Percentiles rank a stretch among this genome's conserved stretches.
These are phyloP conservation scores for Maudiozyma barnettii DNA, from an alignment of 805 yeast genomes.

Conservation along the genomic window DNA sequence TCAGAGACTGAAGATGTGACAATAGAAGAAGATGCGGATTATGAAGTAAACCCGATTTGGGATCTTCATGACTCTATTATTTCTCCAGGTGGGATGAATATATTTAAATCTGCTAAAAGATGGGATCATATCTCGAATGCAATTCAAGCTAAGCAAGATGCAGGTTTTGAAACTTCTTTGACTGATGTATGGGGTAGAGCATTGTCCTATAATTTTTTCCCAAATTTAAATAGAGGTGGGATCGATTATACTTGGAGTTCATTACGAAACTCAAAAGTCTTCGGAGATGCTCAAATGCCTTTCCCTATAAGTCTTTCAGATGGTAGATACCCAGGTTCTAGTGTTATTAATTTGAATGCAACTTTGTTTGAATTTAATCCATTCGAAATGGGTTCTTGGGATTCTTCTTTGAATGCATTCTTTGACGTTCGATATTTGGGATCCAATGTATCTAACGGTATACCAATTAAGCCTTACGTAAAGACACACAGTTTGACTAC, in stretches of 20 bases:
- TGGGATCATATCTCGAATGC: slow-evolving; percentile 48
- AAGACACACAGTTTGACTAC: not conserved
- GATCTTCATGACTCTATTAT: slow-evolving; percentile 52
- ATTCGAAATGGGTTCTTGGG: slow-evolving; percentile 82
- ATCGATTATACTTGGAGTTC: slow-evolving; percentile 52
- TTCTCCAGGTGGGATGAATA: slow-evolving; percentile 53
- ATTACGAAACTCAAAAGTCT: slow-evolving; percentile 50
- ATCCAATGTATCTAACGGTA: slow-evolving; percentile 51
- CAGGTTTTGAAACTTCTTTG: slow-evolving; percentile 59
- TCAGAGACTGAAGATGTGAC: slow-evolving; percentile 24
- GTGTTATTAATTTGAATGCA: slow-evolving; percentile 51
- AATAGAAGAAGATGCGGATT: slow-evolving; percentile 23
- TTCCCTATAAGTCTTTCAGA: slow-evolving; percentile 60
- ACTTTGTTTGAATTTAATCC: slow-evolving; percentile 60
- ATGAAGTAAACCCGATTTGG: slow-evolving; percentile 66
- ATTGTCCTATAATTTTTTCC: slow-evolving; percentile 65
- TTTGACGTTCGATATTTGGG: slow-evolving; percentile 64
- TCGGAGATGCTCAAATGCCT: slow-evolving; percentile 55
- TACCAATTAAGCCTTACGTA: slow-evolving; percentile 32
- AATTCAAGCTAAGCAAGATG: slow-evolving; percentile 41
- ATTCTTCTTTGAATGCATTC: slow-evolving; percentile 58
- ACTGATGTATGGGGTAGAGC: slow-evolving; percentile 80
- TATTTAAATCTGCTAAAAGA: slow-evolving; percentile 40
- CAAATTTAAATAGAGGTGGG: slow-evolving; percentile 47
- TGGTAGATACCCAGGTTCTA: slow-evolving; percentile 54